These are phyloP conservation scores for Ophiocordyceps robertsii DNA, from an alignment of 2,329 filamentous ascomycete species.

Conservation along the genomic window DNA sequence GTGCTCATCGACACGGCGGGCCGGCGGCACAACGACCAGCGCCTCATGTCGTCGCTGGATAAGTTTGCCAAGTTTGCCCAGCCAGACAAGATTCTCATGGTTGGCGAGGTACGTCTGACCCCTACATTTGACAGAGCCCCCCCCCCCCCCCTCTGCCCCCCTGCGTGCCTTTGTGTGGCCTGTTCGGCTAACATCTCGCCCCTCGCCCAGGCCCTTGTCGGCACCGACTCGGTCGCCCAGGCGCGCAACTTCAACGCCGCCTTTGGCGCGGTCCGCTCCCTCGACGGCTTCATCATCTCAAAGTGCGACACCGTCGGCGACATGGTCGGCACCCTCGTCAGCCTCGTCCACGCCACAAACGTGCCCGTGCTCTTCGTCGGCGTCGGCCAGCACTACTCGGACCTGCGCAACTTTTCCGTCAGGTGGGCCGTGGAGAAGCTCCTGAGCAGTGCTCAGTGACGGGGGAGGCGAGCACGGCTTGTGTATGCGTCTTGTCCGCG, in stretches of 20 bases:
- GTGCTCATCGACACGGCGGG: conserved; percentile 96
- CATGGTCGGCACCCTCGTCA: conserved; percentile 92
- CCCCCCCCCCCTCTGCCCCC: neutral
- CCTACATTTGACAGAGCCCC: neutral
- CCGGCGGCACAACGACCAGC: conserved; percentile 84
- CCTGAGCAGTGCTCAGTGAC: conserved; percentile 27
- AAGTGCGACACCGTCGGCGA: conserved; percentile 99
- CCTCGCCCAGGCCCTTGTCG: conserved; percentile 58
- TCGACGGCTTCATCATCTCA: conserved; percentile 96
- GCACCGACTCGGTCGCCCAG: conserved; percentile 89
- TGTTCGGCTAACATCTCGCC: neutral
- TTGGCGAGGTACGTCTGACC: conserved; percentile 37
- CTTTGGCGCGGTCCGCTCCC: conserved; percentile 65
- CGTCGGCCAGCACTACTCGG: conserved; percentile 56
- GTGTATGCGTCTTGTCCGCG: neutral
- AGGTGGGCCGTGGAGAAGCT: conserved; percentile 57
- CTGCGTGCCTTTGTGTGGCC: neutral
- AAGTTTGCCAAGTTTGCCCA: conserved; percentile 95
- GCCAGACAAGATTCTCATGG: conserved; percentile 98
- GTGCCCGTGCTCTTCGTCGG: conserved; percentile 91
- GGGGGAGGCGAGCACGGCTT: neutral
- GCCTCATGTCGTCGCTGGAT: conserved; percentile 90
- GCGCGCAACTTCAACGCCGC: conserved; percentile 91
- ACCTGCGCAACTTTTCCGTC: conserved; percentile 55
- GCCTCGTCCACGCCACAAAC: conserved; percentile 92